Evolutionary conservation across 495 filamentous ascomycete genomes (phyloP), one percentile per base, ranked within the genome.

Genomic region (Penicillium desertorum): DNA sequence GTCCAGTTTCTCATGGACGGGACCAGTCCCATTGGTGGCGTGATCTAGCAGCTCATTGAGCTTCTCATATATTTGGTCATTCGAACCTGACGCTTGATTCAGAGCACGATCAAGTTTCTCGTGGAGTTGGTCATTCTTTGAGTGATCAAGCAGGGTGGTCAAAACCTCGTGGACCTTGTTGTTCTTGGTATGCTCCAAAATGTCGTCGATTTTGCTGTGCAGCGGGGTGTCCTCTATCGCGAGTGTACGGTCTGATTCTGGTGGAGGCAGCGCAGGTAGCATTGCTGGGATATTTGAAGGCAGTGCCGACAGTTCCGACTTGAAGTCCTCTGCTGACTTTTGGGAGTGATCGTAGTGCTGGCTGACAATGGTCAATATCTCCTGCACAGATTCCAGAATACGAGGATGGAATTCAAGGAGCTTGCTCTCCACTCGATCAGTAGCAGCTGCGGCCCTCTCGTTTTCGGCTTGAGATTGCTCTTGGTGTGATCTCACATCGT

Each of bases 161-260:
- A 98, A 80, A 68, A 96, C 92, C 46, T 90, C 84, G 27, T 92
- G 88, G 9, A 96, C 80, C 25, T 76, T 78, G 6, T 71, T 71
- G 34, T 69, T 71, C 56, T 80, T 77, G 9, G 79, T 78, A 60
- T 83, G 78, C 20, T 83, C 82, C 25, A 96, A 77, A 8, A 98
- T 79, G 60, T 81, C 85, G 69, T 98, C 87, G n/a, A 98, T 81
- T 73, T 96, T 97, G 51, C 86, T 83, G 34, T 91, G 88, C 4
- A 96, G 80, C 41, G 74, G 78, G 5, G 74, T 81, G 67, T 95
- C 88, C 69, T 91, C 87, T 25, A 66, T 55, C 1, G 53, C 53
- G 5, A 55, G 53, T 7, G 43, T 0, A 19, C 53, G 53, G 19
- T 81, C 78, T 0, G 71, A 66, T 41, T 79, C 74, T 3, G 80